Percentiles rank a stretch among this genome's conserved stretches.
Evolutionary conservation across 2,329 filamentous ascomycete species (phyloP).

Genomic region (Aspergillus fijiensis): DNA sequence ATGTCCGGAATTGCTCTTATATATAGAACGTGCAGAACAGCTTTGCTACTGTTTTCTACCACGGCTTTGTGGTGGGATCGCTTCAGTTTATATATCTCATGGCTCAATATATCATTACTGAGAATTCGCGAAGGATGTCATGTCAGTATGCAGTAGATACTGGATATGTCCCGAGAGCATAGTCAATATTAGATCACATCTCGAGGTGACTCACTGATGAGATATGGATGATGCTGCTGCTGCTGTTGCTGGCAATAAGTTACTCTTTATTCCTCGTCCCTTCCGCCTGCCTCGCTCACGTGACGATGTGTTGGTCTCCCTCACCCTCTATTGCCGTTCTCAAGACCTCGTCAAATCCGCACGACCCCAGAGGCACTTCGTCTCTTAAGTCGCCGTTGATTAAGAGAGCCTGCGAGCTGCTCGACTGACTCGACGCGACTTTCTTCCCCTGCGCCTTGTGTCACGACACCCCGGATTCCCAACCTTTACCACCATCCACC

Average conservation of each 20-base stretch:
- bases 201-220: too few relatives aligned
- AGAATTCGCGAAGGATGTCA: too few relatives aligned
- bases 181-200: too few relatives aligned
- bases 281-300: conserved; percentile 3
- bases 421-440: neutral
- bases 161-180: too few relatives aligned
- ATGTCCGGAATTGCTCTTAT: too few relatives aligned
- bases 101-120: too few relatives aligned
- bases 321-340: conserved; percentile 4
- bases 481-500: conserved; percentile 19
- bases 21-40: too few relatives aligned
- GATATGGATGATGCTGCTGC: too few relatives aligned
- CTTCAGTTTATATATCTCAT: too few relatives aligned
- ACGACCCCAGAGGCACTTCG: conserved; percentile 1
- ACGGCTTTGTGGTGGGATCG: too few relatives aligned
- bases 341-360: neutral
- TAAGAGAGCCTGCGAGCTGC: neutral
- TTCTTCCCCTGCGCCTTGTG: neutral
- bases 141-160: too few relatives aligned
- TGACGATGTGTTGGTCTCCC: conserved; percentile 1
- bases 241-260: neutral
- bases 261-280: neutral
- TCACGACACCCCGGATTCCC: neutral
- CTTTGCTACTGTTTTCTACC: too few relatives aligned
- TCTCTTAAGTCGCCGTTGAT: neutral